Conservation (phyloP, 75 land plant genomes). For the Selaginella tamariscina region DNA sequence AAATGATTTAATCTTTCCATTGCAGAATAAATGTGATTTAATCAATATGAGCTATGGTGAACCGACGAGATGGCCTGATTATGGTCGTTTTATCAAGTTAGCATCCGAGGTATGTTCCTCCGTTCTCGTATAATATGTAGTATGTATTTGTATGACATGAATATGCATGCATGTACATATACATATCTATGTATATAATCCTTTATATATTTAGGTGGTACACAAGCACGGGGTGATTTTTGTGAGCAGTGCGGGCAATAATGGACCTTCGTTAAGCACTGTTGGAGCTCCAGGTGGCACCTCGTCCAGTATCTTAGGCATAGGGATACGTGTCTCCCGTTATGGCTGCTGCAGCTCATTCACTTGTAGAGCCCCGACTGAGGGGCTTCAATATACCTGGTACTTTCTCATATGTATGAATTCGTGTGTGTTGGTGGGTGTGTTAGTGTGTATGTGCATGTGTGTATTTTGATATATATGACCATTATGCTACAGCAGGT, state of each 20-base stretch:
- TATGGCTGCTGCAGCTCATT: constrained; percentile 96
- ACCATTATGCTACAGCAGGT: background rate
- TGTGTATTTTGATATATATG: background rate
- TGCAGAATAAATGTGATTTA: constrained; percentile 94
- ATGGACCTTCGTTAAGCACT: constrained; percentile 85
- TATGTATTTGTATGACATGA: too few relatives aligned
- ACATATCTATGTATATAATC: background rate
- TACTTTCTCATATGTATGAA: constrained; percentile 15
- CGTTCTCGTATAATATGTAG: background rate
- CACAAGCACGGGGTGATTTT: constrained; percentile 76
- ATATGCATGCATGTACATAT: constrained; percentile 1
- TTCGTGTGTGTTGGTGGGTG: background rate
- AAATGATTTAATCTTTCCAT: background rate
- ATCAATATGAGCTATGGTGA: constrained; percentile 99
- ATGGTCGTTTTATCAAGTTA: constrained; percentile 90
- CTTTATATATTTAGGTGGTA: constrained; percentile 45
- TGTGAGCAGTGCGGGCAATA: constrained; percentile 94
- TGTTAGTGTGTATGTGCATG: constrained; percentile 7
- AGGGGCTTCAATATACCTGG: constrained; percentile 99
- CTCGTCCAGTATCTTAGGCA: constrained; percentile 72
- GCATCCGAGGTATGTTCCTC: constrained; percentile 53
- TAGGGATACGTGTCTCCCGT: constrained; percentile 96
- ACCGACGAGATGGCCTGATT: constrained; percentile 70
- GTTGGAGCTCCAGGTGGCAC: constrained; percentile 98
- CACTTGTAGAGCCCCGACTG: constrained; percentile 64